Evolutionary conservation across 345 rosid species (phyloP), one percentile per base, ranked within the genome.

Genomic region (Angophora floribunda): DNA sequence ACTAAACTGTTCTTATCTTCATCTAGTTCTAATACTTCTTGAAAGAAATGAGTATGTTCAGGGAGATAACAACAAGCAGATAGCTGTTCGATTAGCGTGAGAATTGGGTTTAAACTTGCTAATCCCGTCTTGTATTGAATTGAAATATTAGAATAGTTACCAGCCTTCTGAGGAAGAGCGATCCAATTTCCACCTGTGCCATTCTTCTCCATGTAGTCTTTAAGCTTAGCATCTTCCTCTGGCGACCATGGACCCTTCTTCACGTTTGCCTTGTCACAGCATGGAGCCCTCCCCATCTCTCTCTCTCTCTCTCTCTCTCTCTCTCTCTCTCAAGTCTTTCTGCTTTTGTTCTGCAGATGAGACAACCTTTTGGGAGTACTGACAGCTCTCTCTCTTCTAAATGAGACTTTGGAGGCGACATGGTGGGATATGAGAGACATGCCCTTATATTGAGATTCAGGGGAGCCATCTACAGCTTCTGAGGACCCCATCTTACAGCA

Each of bases 201-300:
- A 92, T 90, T 88, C 87, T 93, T 97, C 89, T 96, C 96, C 4
- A 97, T 95, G 95, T 93, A 95, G 52, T 93, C 96, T 90, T 93
- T 96, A 51, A 97, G 99, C 93, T 96, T 97, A 13, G 95, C 90
- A 89, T 97, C 99, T 92, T 97, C 99, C 89, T 97, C 99, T 44
- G 99, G 95, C 41, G 99, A 96, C 99, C 99, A 97, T 88, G 99
- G 99, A 10, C 99, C 99, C 88, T 93, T 95, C 95, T 97, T 97
- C 94, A 95, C 99, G 90, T 94, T 97, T 61, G 98, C 97, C 89
- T 97, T 97, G 91, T 97, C 99, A 90, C 99, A 97, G 85, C 99
- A 97, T 89, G 99, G 99, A 93, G 99, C 99, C 82, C 99, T 94
- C 41, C 99, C 99, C 99, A 97, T 97, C 82, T 86, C 85, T 50